Evolutionary conservation across 2,329 filamentous ascomycete species (phyloP).

Genomic region (Fusarium chaquense): DNA sequence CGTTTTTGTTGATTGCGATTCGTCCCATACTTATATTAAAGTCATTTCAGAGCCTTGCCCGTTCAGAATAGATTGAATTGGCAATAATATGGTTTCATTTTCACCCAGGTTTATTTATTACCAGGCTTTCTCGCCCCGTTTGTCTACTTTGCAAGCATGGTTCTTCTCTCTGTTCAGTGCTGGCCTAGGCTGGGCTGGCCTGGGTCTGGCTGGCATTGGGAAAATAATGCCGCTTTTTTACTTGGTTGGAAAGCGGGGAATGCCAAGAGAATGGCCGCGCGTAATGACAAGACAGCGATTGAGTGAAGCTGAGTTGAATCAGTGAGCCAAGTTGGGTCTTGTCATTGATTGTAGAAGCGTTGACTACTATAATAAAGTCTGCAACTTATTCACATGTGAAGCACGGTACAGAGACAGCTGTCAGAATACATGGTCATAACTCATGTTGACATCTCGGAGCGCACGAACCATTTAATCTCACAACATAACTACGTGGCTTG

Average conservation of each 20-base stretch:
- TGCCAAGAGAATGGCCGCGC: constrained; percentile 22
- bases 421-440: neutral
- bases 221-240: constrained; percentile 5
- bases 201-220: neutral
- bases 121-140: neutral
- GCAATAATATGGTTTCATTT: constrained; percentile 7
- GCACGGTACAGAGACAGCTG: neutral
- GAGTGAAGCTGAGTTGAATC: neutral
- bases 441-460: neutral
- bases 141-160: neutral
- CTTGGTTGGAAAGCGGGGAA: constrained; percentile 21
- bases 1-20: constrained; percentile 3
- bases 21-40: constrained; percentile 28
- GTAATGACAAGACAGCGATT: neutral
- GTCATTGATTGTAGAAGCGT: neutral
- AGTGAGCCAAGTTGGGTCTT: neutral
- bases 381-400: neutral
- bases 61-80: constrained; percentile 8
- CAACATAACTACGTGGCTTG: neutral
- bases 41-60: constrained; percentile 29
- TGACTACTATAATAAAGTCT: neutral
- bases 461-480: constrained; percentile 1
- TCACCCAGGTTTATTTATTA: neutral
- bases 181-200: neutral
- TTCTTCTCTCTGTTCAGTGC: neutral